Conservation (phyloP, 2,329 filamentous ascomycete genomes). For the Juglanconis oblonga region DNA sequence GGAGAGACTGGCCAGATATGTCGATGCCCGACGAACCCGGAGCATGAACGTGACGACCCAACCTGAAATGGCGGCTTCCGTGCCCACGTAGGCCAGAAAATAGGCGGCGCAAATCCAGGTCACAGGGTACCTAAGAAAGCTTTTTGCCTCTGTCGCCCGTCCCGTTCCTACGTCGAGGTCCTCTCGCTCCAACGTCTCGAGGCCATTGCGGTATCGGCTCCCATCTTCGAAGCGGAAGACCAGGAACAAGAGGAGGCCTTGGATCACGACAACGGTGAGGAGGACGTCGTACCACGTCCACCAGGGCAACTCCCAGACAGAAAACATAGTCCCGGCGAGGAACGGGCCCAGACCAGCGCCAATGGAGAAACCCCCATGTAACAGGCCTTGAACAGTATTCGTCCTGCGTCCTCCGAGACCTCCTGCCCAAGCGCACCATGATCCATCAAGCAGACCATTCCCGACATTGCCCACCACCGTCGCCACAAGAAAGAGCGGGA, state of each 20-base stretch:
- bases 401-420: slow-evolving; percentile 31
- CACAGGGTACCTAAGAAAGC: slow-evolving; percentile 30
- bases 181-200: background rate
- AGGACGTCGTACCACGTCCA: slow-evolving; percentile 37
- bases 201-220: slow-evolving; percentile 26
- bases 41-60: slow-evolving; percentile 46
- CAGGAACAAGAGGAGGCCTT: slow-evolving; percentile 23
- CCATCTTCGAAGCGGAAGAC: slow-evolving; percentile 37
- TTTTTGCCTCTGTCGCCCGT: slow-evolving; percentile 5
- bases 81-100: slow-evolving; percentile 42
- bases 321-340: slow-evolving; percentile 30
- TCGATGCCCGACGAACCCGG: slow-evolving; percentile 33
- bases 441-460: slow-evolving; percentile 38
- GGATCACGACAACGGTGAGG: slow-evolving; percentile 23
- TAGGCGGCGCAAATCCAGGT: slow-evolving; percentile 41
- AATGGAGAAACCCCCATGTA: slow-evolving; percentile 38
- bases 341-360: slow-evolving; percentile 37
- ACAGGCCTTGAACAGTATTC: slow-evolving; percentile 36
- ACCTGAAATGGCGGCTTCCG: slow-evolving; percentile 41
- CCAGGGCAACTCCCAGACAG: slow-evolving; percentile 28
- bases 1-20: slow-evolving; percentile 35
- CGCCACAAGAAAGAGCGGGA: slow-evolving; percentile 29
- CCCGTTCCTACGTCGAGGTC: background rate
- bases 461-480: slow-evolving; percentile 34
- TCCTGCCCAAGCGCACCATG: slow-evolving; percentile 44